phyloP scores from a whole-genome alignment of 1,139 yeast genomes.

The Meyerozyma smithsonii region DNA sequence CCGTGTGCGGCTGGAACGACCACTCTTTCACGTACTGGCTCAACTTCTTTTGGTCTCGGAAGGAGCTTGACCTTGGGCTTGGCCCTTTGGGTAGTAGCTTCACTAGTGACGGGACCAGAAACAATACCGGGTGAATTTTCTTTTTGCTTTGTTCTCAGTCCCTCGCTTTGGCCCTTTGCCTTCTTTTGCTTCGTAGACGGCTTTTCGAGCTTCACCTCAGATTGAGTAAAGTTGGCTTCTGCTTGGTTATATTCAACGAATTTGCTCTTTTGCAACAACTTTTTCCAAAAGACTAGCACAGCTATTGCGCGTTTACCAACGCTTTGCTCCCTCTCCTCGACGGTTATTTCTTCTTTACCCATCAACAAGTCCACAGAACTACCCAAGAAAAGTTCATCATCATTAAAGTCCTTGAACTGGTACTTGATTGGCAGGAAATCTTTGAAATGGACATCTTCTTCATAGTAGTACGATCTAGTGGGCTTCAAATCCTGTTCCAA shows the following conservation, averaged over 20 bases:
- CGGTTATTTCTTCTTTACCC: constrained; percentile 14
- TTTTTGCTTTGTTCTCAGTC: too few relatives aligned
- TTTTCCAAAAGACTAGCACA: neutral
- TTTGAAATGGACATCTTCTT: constrained; percentile 59
- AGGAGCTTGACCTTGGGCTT: neutral
- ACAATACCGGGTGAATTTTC: too few relatives aligned
- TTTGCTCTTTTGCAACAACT: neutral
- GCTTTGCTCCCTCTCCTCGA: neutral
- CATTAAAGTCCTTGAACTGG: constrained; percentile 58
- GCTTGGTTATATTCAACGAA: neutral
- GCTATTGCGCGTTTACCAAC: neutral
- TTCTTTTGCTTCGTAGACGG: neutral
- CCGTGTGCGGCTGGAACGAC: too few relatives aligned
- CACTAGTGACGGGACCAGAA: too few relatives aligned
- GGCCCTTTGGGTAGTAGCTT: too few relatives aligned
- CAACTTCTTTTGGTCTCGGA: neutral
- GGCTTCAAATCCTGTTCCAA: constrained; percentile 20
- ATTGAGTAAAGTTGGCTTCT: neutral
- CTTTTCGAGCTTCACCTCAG: neutral
- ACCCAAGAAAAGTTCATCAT: constrained; percentile 35
- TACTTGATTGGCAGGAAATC: constrained; percentile 54
- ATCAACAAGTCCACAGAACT: constrained; percentile 27
- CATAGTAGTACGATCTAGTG: constrained; percentile 49
- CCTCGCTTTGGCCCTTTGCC: too few relatives aligned
- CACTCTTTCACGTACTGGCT: too few relatives aligned